Conservation (phyloP, 176 grass and related monocot genomes). For the Aegilops tauschii region DNA sequence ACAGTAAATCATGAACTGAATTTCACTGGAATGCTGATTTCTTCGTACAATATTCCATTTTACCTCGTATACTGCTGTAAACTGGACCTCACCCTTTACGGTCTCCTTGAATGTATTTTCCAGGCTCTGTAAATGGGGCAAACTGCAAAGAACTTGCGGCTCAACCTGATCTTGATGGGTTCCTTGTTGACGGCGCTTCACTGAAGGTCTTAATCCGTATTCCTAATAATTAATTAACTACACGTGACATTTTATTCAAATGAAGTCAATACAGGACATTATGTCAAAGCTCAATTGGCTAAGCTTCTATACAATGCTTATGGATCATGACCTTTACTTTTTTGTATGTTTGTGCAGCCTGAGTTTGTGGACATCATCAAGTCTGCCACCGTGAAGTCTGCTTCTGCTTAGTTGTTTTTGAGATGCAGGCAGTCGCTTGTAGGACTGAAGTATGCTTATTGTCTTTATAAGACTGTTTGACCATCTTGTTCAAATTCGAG, state of each 20-base stretch:
- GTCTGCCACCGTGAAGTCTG: slow-evolving; percentile 61
- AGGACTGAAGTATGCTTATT: background rate
- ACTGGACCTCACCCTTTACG: background rate
- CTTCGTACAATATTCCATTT: background rate
- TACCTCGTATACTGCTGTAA: background rate
- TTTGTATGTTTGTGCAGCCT: slow-evolving; percentile 37
- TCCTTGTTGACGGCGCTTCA: slow-evolving; percentile 80
- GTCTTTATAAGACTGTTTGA: slow-evolving; percentile 6
- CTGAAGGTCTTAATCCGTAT: slow-evolving; percentile 46
- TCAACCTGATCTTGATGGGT: slow-evolving; percentile 70
- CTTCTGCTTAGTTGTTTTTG: slow-evolving; percentile 35
- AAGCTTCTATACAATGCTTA: background rate
- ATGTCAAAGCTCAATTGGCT: background rate
- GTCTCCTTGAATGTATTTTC: background rate
- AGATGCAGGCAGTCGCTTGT: background rate
- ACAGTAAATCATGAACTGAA: background rate
- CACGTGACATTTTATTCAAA: background rate
- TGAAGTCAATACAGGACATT: background rate
- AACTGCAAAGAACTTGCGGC: slow-evolving; percentile 65
- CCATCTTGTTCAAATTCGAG: background rate
- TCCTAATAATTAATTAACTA: no score
- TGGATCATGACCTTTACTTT: slow-evolving; percentile 17
- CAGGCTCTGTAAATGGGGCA: slow-evolving; percentile 77
- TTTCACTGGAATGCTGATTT: background rate
- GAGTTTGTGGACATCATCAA: slow-evolving; percentile 91